phyloP scores from a whole-genome alignment of 495 filamentous ascomycete species.

The Haplographium delicatum region DNA sequence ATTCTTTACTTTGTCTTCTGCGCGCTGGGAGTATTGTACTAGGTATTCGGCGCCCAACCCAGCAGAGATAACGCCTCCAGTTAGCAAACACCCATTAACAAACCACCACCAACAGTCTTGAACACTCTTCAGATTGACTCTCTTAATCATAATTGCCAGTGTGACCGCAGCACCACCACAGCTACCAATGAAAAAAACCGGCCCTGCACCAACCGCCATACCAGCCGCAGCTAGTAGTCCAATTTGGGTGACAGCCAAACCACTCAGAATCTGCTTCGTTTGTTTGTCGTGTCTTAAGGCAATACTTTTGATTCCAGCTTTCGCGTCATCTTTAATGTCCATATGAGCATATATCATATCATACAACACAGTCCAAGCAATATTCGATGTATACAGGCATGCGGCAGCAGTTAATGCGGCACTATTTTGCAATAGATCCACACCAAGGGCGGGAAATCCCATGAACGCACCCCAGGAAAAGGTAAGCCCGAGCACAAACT shows the following conservation, averaged over 20 bases:
- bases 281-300: conserved; percentile 82
- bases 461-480: conserved; percentile 98
- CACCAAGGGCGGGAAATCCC: conserved; percentile 88
- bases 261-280: conserved; percentile 79
- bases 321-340: conserved; percentile 91
- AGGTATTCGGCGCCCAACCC: conserved; percentile 48
- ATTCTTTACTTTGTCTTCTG: neutral
- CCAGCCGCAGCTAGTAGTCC: conserved; percentile 77
- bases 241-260: conserved; percentile 69
- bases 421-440: conserved; percentile 67
- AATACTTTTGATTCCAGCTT: conserved; percentile 93
- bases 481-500: conserved; percentile 83
- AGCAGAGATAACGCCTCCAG: conserved; percentile 45
- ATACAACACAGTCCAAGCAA: conserved; percentile 92
- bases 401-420: conserved; percentile 62
- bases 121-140: conserved; percentile 76
- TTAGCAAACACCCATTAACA: conserved; percentile 54
- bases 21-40: conserved; percentile 29
- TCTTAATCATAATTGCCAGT: conserved; percentile 82
- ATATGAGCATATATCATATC: conserved; percentile 99
- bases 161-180: conserved; percentile 77
- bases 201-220: conserved; percentile 65
- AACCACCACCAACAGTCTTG: conserved; percentile 98
- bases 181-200: conserved; percentile 76
- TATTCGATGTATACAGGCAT: conserved; percentile 75